Evolutionary conservation across 1,284 basidiomycete species (phyloP), one percentile per base, ranked within the genome.

Genomic region (Amylostereum areolatum): DNA sequence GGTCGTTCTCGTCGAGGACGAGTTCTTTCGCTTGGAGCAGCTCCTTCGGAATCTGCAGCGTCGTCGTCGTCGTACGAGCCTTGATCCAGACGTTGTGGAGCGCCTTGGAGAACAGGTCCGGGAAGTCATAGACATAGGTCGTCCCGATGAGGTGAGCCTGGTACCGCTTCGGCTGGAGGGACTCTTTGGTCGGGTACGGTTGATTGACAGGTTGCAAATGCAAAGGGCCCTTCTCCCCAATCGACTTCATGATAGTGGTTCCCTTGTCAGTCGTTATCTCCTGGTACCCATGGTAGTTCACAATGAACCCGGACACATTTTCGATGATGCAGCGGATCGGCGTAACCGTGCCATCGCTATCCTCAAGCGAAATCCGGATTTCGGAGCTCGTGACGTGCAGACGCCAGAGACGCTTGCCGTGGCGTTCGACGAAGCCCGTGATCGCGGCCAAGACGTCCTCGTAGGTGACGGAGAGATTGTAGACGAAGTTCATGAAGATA

Each of bases 71-170:
- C 29, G 72, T 67, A 33, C 86, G 80, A 34, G 86, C 83, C 60
- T 85, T 84, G 57, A 80, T 73, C 96, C 96, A 99, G 54, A 92
- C 80, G 62, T 95, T 92, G 63, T 94, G 90, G 53, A 98, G 75
- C 5, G 96, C 93, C 73, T 99, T 98, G 46, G 93, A 87, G 77
- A 99, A 97, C 52, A 99, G 82, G 63, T 97, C 96, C 44, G 97
- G 94, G 84, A 99, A 98, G 73, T 99, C 97, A 72, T 99, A 95
- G 39, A 90, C 95, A 65, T 99, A 99, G 45, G 96, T 99, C 31
- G 97, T 99, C 53, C 97, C 96, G 56, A 97, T 87, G 50, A 97
- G 83, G 69, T 99, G 97, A n/a, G 97, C 97, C 64, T 98, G 95
- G 74, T 97, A 98, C 60, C 97, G 93, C 67, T 97, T 95, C 50